Base-by-base conservation (phyloP, 352 stramenopile genomes). In the Globisporangium recalcitrans region DNA sequence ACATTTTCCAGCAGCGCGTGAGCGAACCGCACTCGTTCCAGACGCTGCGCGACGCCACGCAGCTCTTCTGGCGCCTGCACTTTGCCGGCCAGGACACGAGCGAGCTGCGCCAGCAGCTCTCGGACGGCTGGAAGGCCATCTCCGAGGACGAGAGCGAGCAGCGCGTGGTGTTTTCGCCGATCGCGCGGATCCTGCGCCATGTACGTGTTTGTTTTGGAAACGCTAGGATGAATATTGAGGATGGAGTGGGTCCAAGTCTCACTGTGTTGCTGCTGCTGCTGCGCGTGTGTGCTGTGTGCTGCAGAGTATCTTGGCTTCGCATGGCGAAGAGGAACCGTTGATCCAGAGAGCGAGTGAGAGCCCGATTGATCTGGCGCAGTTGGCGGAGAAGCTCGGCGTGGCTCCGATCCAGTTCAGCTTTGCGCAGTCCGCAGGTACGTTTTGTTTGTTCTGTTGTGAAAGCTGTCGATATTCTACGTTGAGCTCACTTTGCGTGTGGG, bases 1-100 rank as follows among this genome's bases (percentile, higher is more conserved):
- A 80, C 57, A 93, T 95, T 24, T 60, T 93, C 10, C 69, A 63
- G 16, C 74, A 75, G 6, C 72, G 67, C 13, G 67, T 85, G 29
- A 60, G 55, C 5, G 65, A 88, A 8, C 71, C 55, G n/a, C 78
- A 92, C 61, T 75, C 82, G 8, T 68, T 84, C 14, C 70, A 65
- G 5, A 82, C 74, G n/a, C 63, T 94, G 14, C 78, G 76, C 36
- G 82, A 95, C 27, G 79, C 77, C 1, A 93, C 82, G 9, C 86
- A 95, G 63, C 69, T 95, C 26, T 93, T 87, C 58, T 95, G 86
- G 86, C 85, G 86, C 36, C 70, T 95, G 34, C 80, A 85, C 11
- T 91, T 95, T 60, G 83, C 81, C 9, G 81, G 78, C 5, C 72
- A 91, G 24, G 78, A 91, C 46, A 77, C 72, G 0, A 60, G 57